These are phyloP conservation scores for Ceratocystis harringtonii DNA, from an alignment of 2,329 filamentous ascomycete genomes.

Conservation along the genomic window DNA sequence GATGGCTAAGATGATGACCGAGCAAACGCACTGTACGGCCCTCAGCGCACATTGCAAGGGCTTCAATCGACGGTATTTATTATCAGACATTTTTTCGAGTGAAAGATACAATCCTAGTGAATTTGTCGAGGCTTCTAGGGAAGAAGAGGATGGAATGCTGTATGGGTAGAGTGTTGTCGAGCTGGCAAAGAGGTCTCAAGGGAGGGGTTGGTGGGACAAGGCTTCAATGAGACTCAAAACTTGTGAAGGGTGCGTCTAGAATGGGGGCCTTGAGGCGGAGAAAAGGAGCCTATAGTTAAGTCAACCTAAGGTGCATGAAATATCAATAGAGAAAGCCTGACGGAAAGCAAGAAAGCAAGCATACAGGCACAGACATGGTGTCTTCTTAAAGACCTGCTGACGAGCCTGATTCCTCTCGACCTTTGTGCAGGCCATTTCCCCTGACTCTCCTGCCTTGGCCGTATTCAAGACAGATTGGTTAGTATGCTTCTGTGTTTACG, in stretches of 20 bases:
- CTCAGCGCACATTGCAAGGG: slow-evolving; percentile 56
- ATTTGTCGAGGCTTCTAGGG: not conserved
- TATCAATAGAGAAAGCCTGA: too few species aligned
- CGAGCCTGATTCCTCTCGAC: not conserved
- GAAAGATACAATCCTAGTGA: not conserved
- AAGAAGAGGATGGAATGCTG: not conserved
- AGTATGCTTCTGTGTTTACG: not conserved
- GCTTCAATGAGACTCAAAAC: not conserved
- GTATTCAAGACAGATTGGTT: not conserved
- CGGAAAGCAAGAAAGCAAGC: not conserved
- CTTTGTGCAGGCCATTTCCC: not conserved
- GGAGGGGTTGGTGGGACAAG: not conserved
- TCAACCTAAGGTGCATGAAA: not conserved
- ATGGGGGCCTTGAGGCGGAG: not conserved
- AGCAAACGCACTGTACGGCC: slow-evolving; percentile 55
- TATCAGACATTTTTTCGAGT: not conserved
- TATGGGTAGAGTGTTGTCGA: not conserved
- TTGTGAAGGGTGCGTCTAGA: not conserved
- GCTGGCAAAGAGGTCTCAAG: not conserved
- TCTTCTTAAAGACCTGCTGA: not conserved
- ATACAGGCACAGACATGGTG: not conserved
- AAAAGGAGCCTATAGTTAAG: not conserved
- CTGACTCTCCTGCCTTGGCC: not conserved
- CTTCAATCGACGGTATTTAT: slow-evolving; percentile 36
- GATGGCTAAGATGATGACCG: slow-evolving; percentile 59